Base-by-base conservation (phyloP, 352 stramenopile species). In the Globisporangium iwayamae region DNA sequence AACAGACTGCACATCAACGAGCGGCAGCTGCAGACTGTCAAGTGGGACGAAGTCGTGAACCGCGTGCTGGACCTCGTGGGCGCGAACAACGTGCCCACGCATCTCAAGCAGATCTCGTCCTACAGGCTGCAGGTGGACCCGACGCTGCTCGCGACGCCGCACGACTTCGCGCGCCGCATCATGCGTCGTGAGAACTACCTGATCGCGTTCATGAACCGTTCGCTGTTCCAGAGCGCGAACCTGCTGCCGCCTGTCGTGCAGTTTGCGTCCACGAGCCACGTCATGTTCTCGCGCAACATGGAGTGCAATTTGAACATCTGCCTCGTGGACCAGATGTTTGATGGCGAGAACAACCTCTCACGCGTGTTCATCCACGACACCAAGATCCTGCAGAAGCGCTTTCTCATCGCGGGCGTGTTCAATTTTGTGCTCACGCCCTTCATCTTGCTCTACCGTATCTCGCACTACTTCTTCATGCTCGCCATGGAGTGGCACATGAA, bases 121-220 rank as follows among this genome's bases (percentile, higher is more conserved):
- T 91, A 97, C 68, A 78, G 77, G 53, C 73, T 97, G 28, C 87
- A 95, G 53, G 82, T 96, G 56, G 76, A 94, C 28, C 87, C 93
- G 52, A 65, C 75, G 47, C 69, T 96, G 50, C 65, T 95, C 16
- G 74, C 76, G 34, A 90, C 83, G 32, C 76, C 90, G 7, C 90
- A 97, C 30, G 87, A 97, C 66, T 90, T 99, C 65, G 95, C 97
- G 1, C 80, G 93, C 61, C 91, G 98, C 52, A 99, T 99, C 73
- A 97, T 99, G 88, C 87, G 97, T 4, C 92, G 97, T 48, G 97
- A 99, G 59, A 99, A 99, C 76, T 99, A 98, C 73, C 71, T 99
- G 18, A 97, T 99, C 62, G 96, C 95, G 11, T 96, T 98, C 67
- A 97, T 99, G 79, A 99, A 99, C 76, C 81, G 96, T 57, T 75